Conservation (phyloP, 805 yeast species). For the Barnettozyma salicaria region DNA sequence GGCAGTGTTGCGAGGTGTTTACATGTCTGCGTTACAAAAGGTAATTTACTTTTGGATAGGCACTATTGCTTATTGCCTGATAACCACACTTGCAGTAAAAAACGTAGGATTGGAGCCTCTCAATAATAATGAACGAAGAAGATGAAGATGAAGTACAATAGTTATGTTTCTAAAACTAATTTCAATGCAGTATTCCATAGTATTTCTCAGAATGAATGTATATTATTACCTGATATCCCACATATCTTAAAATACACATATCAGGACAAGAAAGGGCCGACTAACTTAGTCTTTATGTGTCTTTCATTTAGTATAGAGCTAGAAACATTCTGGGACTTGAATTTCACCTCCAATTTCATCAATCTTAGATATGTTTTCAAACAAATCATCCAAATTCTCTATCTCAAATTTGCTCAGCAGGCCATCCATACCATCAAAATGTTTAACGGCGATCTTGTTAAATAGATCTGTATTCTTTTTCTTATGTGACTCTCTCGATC, state of each 20-base stretch:
- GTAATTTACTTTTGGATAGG: slow-evolving; percentile 5
- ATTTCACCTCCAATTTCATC: background rate
- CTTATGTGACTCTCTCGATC: slow-evolving; percentile 3
- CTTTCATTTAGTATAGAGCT: background rate
- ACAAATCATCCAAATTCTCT: background rate
- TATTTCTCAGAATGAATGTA: no score
- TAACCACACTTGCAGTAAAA: background rate
- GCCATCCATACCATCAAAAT: background rate
- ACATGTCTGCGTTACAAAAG: slow-evolving; percentile 2
- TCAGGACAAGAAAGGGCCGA: no score
- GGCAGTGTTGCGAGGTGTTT: background rate
- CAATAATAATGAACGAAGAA: background rate
- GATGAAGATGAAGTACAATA: no score
- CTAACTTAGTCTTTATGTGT: background rate
- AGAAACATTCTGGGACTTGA: slow-evolving; percentile 1
- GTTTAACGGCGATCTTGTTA: background rate
- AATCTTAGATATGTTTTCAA: slow-evolving; percentile 4
- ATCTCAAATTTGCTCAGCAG: background rate
- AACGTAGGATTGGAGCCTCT: slow-evolving; percentile 6
- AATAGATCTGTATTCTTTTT: slow-evolving; percentile 1
- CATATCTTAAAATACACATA: no score
- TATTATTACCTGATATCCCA: no score
- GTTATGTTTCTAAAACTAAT: no score
- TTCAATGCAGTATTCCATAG: no score
- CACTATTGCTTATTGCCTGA: slow-evolving; percentile 2